Evolutionary conservation across 2,329 filamentous ascomycete species (phyloP), one percentile per base, ranked within the genome.

Genomic region (Helicocarpus griseus): DNA sequence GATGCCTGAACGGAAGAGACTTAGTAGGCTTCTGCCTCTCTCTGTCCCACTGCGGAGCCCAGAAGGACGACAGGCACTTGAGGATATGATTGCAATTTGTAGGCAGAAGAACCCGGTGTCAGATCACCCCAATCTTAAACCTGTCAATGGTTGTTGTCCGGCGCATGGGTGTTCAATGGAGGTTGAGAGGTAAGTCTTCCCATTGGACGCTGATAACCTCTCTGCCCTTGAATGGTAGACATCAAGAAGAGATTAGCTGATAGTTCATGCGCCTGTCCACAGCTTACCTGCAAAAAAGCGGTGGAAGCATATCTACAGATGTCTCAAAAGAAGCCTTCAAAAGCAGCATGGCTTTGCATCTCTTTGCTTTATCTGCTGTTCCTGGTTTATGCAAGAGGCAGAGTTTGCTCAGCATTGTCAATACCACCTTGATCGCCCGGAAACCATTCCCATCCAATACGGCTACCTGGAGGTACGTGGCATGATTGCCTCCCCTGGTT

Each of bases 261-360:
- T 17, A 22, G 22, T 44, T 44, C 40, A 3, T 29, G 40, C 40
- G 24, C 22, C 3, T n/a, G 21, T 29, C 22, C 26, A 44, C 21
- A 44, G 40, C 22, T 22, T 28, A 24, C 29, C 36, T 5, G 40
- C 29, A 35, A 41, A 45, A 8, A 13, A 52, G 5, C 33, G 43
- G 26, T 52, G 29, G 50, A 52, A 33, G 14, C 28, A 52, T 52
- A 52, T 52, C 26, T 48, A 52, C 21, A 31, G 22, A 33, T 49
- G 31, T 19, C 45, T 41, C 24, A 19, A 41, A 31, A 24, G 19
- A 11, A 40, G 17, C 36, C 38, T 52, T n/a, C 29, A 41, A 38
- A 28, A 31, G 33, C 38, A 52, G 45, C 31, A 52, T 49, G 17
- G 44, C 17, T 49, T 48, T 21, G 5, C 33, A 9, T 14, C 22